Evolutionary conservation across 2,329 filamentous ascomycete genomes (phyloP).

Genomic region (Elsinoe arachidis): DNA sequence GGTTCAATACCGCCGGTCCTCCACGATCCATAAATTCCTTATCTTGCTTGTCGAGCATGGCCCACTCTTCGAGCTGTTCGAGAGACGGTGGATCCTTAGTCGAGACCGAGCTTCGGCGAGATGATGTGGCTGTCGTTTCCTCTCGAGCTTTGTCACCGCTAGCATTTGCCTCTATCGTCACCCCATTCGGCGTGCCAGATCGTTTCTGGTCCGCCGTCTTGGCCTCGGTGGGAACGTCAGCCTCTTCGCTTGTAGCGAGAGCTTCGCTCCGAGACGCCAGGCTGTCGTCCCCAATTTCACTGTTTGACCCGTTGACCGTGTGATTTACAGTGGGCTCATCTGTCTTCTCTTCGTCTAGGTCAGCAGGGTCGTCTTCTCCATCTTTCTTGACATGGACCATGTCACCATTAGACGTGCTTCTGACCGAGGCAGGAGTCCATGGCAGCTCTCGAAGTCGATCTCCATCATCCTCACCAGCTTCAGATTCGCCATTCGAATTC

Average conservation of each 20-base stretch:
- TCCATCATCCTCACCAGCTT: background rate
- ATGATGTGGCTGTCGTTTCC: too few relatives aligned
- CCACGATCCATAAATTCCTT: conserved; percentile 60
- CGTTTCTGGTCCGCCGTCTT: too few relatives aligned
- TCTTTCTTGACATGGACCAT: background rate
- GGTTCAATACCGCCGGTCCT: conserved; percentile 70
- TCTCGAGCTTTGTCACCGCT: background rate
- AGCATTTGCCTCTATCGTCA: background rate
- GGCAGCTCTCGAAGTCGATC: background rate
- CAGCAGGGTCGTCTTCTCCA: background rate
- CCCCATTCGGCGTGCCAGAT: background rate
- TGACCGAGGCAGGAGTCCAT: background rate
- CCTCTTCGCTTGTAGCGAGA: too few relatives aligned
- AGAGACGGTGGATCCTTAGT: conserved; percentile 18
- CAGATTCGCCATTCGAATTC: background rate
- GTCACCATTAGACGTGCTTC: conserved; percentile 19
- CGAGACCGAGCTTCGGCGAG: background rate
- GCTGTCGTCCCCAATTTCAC: too few relatives aligned
- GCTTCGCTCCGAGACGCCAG: too few relatives aligned
- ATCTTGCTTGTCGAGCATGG: conserved; percentile 54
- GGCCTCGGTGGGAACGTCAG: too few relatives aligned
- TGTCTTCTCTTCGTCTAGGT: background rate
- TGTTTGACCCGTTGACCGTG: too few relatives aligned
- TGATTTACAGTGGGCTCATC: conserved; percentile 18
- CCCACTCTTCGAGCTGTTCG: conserved; percentile 37